These are phyloP conservation scores for Cyclotella distinguenda DNA, from an alignment of 108 stramenopile genomes.

Conservation along the genomic window DNA sequence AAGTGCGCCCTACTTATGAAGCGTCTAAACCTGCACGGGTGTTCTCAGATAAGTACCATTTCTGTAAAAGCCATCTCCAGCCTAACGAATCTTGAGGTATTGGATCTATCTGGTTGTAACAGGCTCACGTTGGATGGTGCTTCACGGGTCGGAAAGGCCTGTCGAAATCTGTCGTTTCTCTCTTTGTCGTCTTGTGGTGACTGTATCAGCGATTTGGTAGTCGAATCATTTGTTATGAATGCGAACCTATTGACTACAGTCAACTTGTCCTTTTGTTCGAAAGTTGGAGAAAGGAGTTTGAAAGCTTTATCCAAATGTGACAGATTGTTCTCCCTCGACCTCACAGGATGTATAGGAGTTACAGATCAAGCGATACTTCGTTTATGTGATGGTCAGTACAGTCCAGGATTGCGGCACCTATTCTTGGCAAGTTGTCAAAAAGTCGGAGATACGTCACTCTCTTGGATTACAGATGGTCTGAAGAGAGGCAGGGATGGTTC, in stretches of 20 bases:
- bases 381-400: slow-evolving; percentile 34
- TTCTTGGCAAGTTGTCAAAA: slow-evolving; percentile 36
- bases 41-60: slow-evolving; percentile 32
- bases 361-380: slow-evolving; percentile 38
- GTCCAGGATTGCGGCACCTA: slow-evolving; percentile 42
- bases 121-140: slow-evolving; percentile 38
- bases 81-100: slow-evolving; percentile 24
- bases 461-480: slow-evolving; percentile 55
- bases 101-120: slow-evolving; percentile 53
- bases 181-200: slow-evolving; percentile 56
- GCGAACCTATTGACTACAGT: slow-evolving; percentile 12
- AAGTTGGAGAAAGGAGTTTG: slow-evolving; percentile 31
- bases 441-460: slow-evolving; percentile 40
- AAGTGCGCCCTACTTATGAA: slow-evolving; percentile 25
- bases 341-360: slow-evolving; percentile 42
- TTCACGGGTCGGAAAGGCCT: slow-evolving; percentile 21
- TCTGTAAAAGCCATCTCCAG: slow-evolving; percentile 37
- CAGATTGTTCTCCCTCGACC: slow-evolving; percentile 31
- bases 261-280: slow-evolving; percentile 48
- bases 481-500: slow-evolving; percentile 17
- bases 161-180: slow-evolving; percentile 16
- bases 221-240: slow-evolving; percentile 17
- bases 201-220: slow-evolving; percentile 43
- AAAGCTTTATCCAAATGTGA: slow-evolving; percentile 39
- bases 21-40: slow-evolving; percentile 47